These are phyloP conservation scores for Calonectria pseudoturangicola DNA, from an alignment of 2,329 filamentous ascomycete genomes.

Conservation along the genomic window DNA sequence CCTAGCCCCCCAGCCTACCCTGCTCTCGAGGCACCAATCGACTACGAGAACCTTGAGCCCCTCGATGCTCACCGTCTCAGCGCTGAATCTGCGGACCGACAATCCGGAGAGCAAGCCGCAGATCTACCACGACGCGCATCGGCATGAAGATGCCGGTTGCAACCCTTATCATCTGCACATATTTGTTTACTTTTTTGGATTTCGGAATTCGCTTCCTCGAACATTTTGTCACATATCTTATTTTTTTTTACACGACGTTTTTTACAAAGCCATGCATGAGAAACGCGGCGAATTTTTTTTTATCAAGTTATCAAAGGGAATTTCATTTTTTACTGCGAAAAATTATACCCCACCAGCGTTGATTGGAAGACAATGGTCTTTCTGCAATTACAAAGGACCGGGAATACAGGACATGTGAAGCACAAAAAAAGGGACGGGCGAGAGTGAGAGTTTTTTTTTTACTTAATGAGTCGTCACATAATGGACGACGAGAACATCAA, in stretches of 20 bases:
- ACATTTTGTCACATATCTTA: constrained; percentile 23
- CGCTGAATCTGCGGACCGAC: constrained; percentile 40
- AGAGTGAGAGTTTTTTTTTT: neutral
- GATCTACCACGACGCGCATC: constrained; percentile 35
- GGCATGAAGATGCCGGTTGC: constrained; percentile 33
- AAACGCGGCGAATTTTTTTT: constrained; percentile 49
- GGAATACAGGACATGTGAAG: constrained; percentile 52
- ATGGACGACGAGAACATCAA: constrained; percentile 25
- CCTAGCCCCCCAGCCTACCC: constrained; percentile 86
- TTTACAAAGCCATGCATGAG: constrained; percentile 48
- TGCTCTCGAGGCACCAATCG: constrained; percentile 58
- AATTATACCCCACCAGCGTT: constrained; percentile 57
- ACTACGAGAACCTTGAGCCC: constrained; percentile 63
- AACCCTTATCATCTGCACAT: neutral
- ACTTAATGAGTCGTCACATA: constrained; percentile 42
- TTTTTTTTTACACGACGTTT: constrained; percentile 37
- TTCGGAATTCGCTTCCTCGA: neutral
- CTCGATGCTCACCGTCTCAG: constrained; percentile 57
- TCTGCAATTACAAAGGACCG: constrained; percentile 51
- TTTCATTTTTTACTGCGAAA: constrained; percentile 49
- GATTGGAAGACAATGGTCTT: constrained; percentile 50
- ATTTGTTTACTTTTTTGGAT: constrained; percentile 11
- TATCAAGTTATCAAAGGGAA: neutral
- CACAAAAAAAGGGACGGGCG: constrained; percentile 43
- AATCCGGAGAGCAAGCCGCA: constrained; percentile 22